Evolutionary conservation across 1,284 basidiomycete species (phyloP).

Genomic region (Pterulicium gracile): DNA sequence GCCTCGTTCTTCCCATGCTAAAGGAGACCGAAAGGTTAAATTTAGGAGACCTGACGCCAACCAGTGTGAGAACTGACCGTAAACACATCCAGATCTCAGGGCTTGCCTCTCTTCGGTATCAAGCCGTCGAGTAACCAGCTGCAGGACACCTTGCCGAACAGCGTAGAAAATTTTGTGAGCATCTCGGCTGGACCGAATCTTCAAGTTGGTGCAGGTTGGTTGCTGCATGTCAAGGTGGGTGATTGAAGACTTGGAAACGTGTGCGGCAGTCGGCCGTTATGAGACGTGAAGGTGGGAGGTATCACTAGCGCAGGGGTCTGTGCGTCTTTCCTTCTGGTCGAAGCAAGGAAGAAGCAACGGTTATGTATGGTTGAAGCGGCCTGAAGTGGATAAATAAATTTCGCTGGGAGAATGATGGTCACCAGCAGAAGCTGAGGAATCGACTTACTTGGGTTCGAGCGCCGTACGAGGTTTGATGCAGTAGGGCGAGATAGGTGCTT

Average conservation of each 20-base stretch:
- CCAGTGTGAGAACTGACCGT: slow-evolving; percentile 18
- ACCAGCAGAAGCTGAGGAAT: too few relatives aligned
- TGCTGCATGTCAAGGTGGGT: slow-evolving; percentile 28
- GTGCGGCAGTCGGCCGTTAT: too few relatives aligned
- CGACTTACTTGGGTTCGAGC: too few relatives aligned
- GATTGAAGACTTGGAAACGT: too few relatives aligned
- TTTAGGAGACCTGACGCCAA: neutral
- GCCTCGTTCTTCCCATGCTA: slow-evolving; percentile 75
- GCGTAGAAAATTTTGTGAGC: slow-evolving; percentile 75
- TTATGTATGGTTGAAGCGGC: too few relatives aligned
- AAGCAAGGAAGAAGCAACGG: neutral
- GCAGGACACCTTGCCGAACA: slow-evolving; percentile 49
- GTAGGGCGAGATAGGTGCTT: too few relatives aligned
- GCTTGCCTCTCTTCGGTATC: slow-evolving; percentile 65
- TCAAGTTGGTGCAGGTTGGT: slow-evolving; percentile 59
- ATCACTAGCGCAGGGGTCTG: neutral
- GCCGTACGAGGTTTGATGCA: too few relatives aligned
- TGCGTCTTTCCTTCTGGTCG: neutral
- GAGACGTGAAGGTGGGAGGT: too few relatives aligned
- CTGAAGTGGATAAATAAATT: too few relatives aligned
- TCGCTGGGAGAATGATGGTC: too few relatives aligned
- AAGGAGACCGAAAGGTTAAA: neutral
- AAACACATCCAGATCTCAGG: slow-evolving; percentile 60
- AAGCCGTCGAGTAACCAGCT: slow-evolving; percentile 67
- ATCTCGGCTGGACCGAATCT: slow-evolving; percentile 66